Conservation (phyloP, 169 alveolate genomes). For the Hepatocystis sp. region DNA sequence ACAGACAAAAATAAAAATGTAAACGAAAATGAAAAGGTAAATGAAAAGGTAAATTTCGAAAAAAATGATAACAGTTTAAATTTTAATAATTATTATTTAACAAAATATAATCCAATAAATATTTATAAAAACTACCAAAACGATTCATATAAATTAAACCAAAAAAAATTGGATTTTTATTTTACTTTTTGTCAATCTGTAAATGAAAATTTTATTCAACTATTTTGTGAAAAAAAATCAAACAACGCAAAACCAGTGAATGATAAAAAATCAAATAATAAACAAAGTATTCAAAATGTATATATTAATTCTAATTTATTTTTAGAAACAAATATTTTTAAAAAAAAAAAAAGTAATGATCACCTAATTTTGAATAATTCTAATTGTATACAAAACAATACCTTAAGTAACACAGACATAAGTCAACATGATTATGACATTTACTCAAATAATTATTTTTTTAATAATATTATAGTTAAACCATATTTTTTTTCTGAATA, state of each 20-base stretch:
- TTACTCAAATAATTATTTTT: constrained; percentile 8
- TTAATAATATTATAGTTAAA: constrained; percentile 14
- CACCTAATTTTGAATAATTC: too few species aligned
- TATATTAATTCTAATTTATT: constrained; percentile 57
- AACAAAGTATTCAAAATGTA: constrained; percentile 30
- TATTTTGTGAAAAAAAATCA: constrained; percentile 17
- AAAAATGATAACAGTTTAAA: neutral
- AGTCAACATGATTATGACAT: neutral
- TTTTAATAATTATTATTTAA: constrained; percentile 1
- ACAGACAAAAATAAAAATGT: neutral
- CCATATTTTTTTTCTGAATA: constrained; percentile 47
- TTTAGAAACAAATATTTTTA: constrained; percentile 51
- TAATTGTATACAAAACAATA: too few species aligned
- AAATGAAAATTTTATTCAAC: constrained; percentile 40
- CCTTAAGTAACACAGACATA: constrained; percentile 5
- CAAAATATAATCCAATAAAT: neutral
- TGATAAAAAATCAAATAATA: neutral
- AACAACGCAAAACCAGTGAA: neutral
- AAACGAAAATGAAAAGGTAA: neutral
- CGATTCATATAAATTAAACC: constrained; percentile 34
- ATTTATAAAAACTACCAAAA: constrained; percentile 23
- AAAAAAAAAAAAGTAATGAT: neutral
- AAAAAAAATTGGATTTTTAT: constrained; percentile 63
- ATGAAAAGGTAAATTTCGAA: neutral
- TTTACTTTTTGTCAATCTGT: constrained; percentile 61